These are phyloP conservation scores for Chalara sp. DNA, from an alignment of 2,329 filamentous ascomycete species.

Conservation along the genomic window DNA sequence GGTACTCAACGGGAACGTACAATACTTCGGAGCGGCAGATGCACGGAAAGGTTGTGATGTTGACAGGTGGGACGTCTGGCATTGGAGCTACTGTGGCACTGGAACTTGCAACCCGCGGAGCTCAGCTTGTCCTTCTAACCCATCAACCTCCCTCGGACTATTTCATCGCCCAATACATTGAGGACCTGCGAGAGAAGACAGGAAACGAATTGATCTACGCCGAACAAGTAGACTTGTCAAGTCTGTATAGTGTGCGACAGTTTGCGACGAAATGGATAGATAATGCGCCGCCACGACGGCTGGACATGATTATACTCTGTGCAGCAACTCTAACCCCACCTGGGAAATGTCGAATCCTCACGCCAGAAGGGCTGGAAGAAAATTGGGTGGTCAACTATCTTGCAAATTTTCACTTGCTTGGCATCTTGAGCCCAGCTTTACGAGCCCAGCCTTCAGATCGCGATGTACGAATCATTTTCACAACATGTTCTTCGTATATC, in stretches of 20 bases:
- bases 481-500: conserved; percentile 86
- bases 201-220: conserved; percentile 88
- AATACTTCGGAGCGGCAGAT: conserved; percentile 76
- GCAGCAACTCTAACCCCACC: conserved; percentile 70
- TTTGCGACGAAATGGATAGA: conserved; percentile 99
- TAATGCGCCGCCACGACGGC: conserved; percentile 77
- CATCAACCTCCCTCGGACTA: conserved; percentile 74
- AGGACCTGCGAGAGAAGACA: conserved; percentile 72
- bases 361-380: conserved; percentile 74
- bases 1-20: conserved; percentile 67
- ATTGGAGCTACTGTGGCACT: conserved; percentile 74
- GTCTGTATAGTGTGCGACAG: conserved; percentile 80
- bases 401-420: conserved; percentile 89
- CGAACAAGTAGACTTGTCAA: conserved; percentile 85
- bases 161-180: conserved; percentile 87
- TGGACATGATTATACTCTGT: conserved; percentile 89
- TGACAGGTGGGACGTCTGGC: conserved; percentile 90
- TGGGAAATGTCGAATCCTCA: conserved; percentile 52
- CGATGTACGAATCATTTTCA: conserved; percentile 81
- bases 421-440: conserved; percentile 84
- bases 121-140: conserved; percentile 86
- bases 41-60: conserved; percentile 88
- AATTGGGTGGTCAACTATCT: conserved; percentile 96
- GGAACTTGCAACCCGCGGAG: conserved; percentile 72
- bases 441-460: conserved; percentile 88